These are phyloP conservation scores for Yarrowia sp. DNA, from an alignment of 805 yeast genomes.

Conservation along the genomic window DNA sequence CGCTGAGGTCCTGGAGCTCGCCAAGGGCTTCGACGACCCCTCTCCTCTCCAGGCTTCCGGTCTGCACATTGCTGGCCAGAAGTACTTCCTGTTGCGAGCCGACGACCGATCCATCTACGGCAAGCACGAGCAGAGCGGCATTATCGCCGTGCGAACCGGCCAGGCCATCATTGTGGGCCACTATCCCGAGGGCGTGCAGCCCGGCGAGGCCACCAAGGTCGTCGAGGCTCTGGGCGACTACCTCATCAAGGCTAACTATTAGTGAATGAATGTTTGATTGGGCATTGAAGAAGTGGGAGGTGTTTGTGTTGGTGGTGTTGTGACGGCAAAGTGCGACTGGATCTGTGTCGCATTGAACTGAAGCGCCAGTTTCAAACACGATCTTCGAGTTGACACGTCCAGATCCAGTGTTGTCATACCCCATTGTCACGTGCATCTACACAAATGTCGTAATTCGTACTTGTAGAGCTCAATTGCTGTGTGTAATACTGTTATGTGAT, in stretches of 20 bases:
- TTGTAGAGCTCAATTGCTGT: no score
- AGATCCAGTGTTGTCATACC: no score
- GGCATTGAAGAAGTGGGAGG: not conserved
- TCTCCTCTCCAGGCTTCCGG: slow-evolving; percentile 79
- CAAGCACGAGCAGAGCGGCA: slow-evolving; percentile 82
- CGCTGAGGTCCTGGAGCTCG: slow-evolving; percentile 70
- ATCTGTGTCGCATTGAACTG: no score
- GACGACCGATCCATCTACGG: slow-evolving; percentile 94
- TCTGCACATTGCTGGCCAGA: slow-evolving; percentile 76
- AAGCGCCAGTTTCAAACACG: no score
- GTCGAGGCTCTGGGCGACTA: slow-evolving; percentile 96
- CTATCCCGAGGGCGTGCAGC: slow-evolving; percentile 84
- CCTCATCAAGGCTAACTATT: slow-evolving; percentile 82
- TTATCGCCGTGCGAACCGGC: slow-evolving; percentile 86
- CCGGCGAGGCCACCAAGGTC: slow-evolving; percentile 92
- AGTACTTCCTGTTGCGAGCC: slow-evolving; percentile 83
- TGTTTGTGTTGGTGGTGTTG: no score
- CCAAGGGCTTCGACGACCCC: slow-evolving; percentile 78
- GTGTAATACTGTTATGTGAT: no score
- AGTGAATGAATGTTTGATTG: slow-evolving; percentile 32
- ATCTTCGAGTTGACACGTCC: no score
- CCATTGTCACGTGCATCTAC: no score
- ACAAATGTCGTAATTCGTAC: no score
- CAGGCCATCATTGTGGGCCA: slow-evolving; percentile 94
- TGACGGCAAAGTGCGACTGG: no score